A percentile compares a stretch with the other conserved stretches of the same genome.
Conservation (phyloP, 371 early-diverging fungal genomes). For the Sporodiniella umbellata region DNA sequence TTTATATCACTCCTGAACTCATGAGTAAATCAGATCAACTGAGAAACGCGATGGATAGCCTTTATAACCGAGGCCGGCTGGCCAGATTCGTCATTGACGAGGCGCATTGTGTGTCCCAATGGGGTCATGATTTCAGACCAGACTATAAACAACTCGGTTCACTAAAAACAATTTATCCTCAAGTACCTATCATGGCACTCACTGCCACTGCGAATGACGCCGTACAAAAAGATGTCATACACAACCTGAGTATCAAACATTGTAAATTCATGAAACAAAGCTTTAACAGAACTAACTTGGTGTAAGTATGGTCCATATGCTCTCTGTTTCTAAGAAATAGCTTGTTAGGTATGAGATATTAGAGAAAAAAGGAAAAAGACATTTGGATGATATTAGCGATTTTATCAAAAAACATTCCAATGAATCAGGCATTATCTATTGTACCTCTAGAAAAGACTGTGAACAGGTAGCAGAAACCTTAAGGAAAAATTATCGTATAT, state of each 20-base stretch:
- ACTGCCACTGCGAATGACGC: conserved; percentile 97
- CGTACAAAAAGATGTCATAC: conserved; percentile 78
- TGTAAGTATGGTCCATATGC: conserved; percentile 22
- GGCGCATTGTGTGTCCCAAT: conserved; percentile 97
- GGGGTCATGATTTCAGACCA: conserved; percentile 97
- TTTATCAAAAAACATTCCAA: conserved; percentile 72
- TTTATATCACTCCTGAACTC: conserved; percentile 98
- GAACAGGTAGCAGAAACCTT: conserved; percentile 84
- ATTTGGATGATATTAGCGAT: conserved; percentile 70
- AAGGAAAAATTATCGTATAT: conserved; percentile 42
- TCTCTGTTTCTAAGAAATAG: too few relatives aligned
- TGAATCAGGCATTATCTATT: conserved; percentile 98
- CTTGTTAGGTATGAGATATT: conserved; percentile 73
- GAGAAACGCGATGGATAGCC: conserved; percentile 47
- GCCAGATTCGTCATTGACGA: conserved; percentile 98
- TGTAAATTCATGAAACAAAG: conserved; percentile 77
- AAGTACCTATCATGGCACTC: conserved; percentile 95
- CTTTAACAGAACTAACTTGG: conserved; percentile 88
- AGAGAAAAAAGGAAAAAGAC: conserved; percentile 38
- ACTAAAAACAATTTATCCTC: conserved; percentile 64
- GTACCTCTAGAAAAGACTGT: conserved; percentile 82
- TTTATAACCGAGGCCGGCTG: conserved; percentile 59
- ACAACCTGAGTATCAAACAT: conserved; percentile 65
- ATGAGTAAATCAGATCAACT: conserved; percentile 72
- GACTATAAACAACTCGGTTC: conserved; percentile 76